Conservation (phyloP, 352 stramenopile genomes). For the Phytophthora cryptogea region DNA sequence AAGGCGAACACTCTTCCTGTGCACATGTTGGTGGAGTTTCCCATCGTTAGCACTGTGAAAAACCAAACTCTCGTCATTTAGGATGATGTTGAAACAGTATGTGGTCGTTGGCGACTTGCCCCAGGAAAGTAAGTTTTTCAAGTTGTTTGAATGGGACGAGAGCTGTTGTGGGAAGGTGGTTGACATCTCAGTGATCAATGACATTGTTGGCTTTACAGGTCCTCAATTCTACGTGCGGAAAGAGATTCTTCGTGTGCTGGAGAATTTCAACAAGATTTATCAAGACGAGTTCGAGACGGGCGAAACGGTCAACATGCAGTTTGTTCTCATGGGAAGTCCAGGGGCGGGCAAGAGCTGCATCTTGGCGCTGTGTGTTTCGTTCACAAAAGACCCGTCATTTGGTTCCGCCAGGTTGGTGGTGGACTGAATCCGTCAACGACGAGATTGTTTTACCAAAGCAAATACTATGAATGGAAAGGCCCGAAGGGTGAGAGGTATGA, state of each 20-base stretch:
- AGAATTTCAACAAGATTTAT: slow-evolving; percentile 3
- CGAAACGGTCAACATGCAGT: neutral
- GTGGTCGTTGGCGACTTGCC: neutral
- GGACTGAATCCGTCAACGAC: neutral
- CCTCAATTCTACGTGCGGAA: slow-evolving; percentile 7
- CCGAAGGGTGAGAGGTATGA: neutral
- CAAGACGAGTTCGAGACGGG: neutral
- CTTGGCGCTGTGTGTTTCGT: slow-evolving; percentile 13
- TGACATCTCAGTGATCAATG: slow-evolving; percentile 1
- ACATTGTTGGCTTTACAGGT: slow-evolving; percentile 5
- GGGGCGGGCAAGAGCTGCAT: slow-evolving; percentile 15
- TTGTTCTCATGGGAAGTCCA: slow-evolving; percentile 5
- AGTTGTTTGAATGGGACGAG: slow-evolving; percentile 7
- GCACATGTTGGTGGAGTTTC: no score
- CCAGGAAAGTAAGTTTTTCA: neutral
- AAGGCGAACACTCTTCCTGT: no score
- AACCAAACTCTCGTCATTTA: no score
- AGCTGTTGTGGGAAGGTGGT: neutral
- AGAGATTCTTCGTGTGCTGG: slow-evolving; percentile 9
- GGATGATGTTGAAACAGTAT: no score
- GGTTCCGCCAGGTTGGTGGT: neutral
- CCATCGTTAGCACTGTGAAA: no score
- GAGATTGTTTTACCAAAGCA: slow-evolving; percentile 14
- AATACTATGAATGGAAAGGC: slow-evolving; percentile 10
- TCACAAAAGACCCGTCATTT: slow-evolving; percentile 4